Percentiles rank a stretch among this genome's conserved stretches.
Evolutionary conservation across 176 grass and related monocot species (phyloP).

Genomic region (Lolium rigidum): DNA sequence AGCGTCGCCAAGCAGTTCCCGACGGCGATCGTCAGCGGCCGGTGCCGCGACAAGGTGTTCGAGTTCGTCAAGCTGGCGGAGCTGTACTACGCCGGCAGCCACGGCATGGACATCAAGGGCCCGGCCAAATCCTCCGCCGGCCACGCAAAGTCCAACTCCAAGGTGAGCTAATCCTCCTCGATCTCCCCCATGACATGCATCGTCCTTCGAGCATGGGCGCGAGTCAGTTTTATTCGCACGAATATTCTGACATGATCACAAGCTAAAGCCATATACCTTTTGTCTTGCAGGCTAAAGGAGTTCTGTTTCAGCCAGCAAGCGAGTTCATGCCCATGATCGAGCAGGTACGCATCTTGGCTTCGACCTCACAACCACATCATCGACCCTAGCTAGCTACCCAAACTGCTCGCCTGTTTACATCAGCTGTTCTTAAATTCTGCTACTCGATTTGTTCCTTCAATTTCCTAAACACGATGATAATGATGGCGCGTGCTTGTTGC

Average conservation of each 20-base stretch:
- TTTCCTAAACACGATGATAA: neutral
- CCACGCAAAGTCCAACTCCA: constrained; percentile 55
- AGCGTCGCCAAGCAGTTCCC: constrained; percentile 78
- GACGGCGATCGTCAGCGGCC: constrained; percentile 86
- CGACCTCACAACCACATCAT: too few relatives aligned
- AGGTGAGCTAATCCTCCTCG: constrained; percentile 37
- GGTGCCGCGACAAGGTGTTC: constrained; percentile 88
- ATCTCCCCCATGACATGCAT: neutral
- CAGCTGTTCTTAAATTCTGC: neutral
- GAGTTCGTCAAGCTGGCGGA: constrained; percentile 87
- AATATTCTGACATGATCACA: neutral
- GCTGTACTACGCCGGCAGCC: constrained; percentile 93
- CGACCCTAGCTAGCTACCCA: neutral
- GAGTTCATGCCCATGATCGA: constrained; percentile 89
- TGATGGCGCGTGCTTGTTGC: neutral
- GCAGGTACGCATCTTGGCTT: constrained; percentile 36
- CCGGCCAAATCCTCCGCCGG: constrained; percentile 62
- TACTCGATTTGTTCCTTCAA: neutral
- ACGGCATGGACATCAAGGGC: constrained; percentile 98
- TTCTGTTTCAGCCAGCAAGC: constrained; percentile 81
- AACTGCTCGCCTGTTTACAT: neutral
- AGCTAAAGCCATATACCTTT: constrained; percentile 33
- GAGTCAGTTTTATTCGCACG: neutral
- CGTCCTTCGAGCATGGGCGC: constrained; percentile 45
- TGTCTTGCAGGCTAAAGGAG: constrained; percentile 50